Evolutionary conservation across 2,329 filamentous ascomycete species (phyloP), one percentile per base, ranked within the genome.

Genomic region (Verticillium nonalfalfae): DNA sequence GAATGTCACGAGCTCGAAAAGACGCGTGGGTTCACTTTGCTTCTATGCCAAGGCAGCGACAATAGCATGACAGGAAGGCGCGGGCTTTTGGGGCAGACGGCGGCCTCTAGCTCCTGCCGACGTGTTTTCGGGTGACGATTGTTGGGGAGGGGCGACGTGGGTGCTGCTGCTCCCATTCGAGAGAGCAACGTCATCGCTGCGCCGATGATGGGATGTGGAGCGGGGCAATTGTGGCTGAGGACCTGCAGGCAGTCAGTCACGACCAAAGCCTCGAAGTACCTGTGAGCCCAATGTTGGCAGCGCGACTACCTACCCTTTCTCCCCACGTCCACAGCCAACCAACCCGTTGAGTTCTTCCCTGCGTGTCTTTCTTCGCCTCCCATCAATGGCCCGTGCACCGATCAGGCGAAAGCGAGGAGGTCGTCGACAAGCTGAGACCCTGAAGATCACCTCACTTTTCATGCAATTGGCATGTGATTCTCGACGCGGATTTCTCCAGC

Each of bases 21-120:
- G 39, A 40, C 36, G 26, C 35, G 56, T 31, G 21, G 38, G 14
- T 40, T 58, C 45, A 52, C 45, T 52, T 52, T 52, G 45, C 7
- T 52, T 52, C 45, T 52, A 52, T 52, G 57, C 57, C 57, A 50
- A 50, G 57, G 57, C 57, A 58, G 38, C 57, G 57, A 58, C 13
- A 26, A 45, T 50, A 33, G 31, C 38, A 14, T 34, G 45, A 21
- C 50, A 5, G 31, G 39, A 33, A 40, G 26, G 39, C 9, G 34
- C 21, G 36, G n/a, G 56, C 38, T 21, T 33, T 7, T 13, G 14
- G 31, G 31, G 54, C 18, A 21, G 34, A 14, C 34, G 38, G 35
- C 31, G 33, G 56, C 56, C 35, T 58, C 15, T 38, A 40, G 18
- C 7, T 57, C 33, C 33, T 26, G 56, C 26, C n/a, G 56, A 13